These are phyloP conservation scores for Leucaena leucocephala DNA, from an alignment of 306 rosid genomes.

Conservation along the genomic window DNA sequence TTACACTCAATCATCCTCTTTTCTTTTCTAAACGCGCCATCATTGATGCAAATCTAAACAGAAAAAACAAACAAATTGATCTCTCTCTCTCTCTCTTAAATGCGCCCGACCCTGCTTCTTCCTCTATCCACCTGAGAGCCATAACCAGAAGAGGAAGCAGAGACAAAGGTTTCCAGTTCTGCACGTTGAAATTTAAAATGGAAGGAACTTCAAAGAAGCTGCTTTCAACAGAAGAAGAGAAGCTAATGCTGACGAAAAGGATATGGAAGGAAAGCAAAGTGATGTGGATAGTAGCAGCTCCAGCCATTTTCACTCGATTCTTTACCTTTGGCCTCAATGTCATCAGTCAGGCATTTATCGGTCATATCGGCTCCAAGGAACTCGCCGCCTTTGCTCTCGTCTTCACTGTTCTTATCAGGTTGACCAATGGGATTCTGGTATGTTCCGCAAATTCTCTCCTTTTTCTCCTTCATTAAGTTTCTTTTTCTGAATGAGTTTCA, in stretches of 20 bases:
- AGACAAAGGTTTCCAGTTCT: not conserved
- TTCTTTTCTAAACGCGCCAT: too few relatives aligned
- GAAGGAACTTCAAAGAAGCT: not conserved
- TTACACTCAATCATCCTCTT: too few relatives aligned
- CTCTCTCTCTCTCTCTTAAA: too few relatives aligned
- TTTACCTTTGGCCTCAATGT: constrained; percentile 49
- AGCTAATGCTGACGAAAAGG: constrained; percentile 29
- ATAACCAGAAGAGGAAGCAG: not conserved
- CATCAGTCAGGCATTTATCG: constrained; percentile 52
- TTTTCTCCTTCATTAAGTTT: not conserved
- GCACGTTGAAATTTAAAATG: not conserved
- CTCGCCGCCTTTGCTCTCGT: constrained; percentile 59
- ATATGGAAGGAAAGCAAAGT: constrained; percentile 46
- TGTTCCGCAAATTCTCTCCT: not conserved
- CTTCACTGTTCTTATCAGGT: constrained; percentile 42
- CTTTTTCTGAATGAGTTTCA: not conserved
- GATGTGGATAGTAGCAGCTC: constrained; percentile 56
- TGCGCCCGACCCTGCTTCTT: too few relatives aligned
- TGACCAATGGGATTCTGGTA: constrained; percentile 55
- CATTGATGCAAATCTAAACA: too few relatives aligned
- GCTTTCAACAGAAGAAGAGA: constrained; percentile 17
- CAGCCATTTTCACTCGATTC: constrained; percentile 46
- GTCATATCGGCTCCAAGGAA: constrained; percentile 49
- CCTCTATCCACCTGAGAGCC: not conserved
- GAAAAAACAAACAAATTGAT: too few relatives aligned